These are phyloP conservation scores for Cerioporus squamosus DNA, from an alignment of 1,284 basidiomycete genomes.

Conservation along the genomic window DNA sequence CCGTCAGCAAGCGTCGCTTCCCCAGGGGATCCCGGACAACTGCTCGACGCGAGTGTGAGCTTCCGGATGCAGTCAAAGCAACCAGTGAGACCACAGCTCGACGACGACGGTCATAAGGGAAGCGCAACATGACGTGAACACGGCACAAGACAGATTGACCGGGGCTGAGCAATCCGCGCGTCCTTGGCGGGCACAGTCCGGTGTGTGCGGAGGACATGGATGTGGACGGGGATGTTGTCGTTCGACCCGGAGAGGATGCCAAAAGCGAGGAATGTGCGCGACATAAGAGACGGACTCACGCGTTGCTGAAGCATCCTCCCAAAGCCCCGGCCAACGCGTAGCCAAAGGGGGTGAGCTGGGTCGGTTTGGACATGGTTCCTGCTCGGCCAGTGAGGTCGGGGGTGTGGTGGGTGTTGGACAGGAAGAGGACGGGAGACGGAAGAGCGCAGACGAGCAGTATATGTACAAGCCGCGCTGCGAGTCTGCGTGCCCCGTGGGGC, in stretches of 20 bases:
- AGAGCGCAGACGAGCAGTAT: neutral
- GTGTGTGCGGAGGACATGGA: too few relatives aligned
- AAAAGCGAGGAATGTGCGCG: neutral
- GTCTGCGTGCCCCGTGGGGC: neutral
- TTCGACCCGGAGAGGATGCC: neutral
- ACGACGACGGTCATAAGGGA: too few relatives aligned
- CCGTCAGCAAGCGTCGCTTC: too few relatives aligned
- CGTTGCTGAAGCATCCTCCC: constrained; percentile 91
- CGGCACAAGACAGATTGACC: too few relatives aligned
- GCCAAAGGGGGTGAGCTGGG: constrained; percentile 84
- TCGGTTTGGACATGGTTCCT: constrained; percentile 58
- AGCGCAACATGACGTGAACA: too few relatives aligned
- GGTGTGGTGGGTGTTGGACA: neutral
- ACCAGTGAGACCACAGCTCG: too few relatives aligned
- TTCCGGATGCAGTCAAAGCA: too few relatives aligned
- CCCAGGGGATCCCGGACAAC: too few relatives aligned
- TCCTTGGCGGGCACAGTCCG: too few relatives aligned
- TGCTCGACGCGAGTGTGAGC: too few relatives aligned
- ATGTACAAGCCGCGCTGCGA: neutral
- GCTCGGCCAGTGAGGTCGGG: too few relatives aligned
- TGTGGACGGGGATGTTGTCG: neutral
- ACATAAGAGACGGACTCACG: constrained; percentile 59
- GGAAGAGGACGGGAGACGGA: neutral
- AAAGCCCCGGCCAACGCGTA: constrained; percentile 94
- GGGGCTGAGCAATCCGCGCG: too few relatives aligned